Conservation (phyloP, 257 asterid species). For the Solanum bulbocastanum region DNA sequence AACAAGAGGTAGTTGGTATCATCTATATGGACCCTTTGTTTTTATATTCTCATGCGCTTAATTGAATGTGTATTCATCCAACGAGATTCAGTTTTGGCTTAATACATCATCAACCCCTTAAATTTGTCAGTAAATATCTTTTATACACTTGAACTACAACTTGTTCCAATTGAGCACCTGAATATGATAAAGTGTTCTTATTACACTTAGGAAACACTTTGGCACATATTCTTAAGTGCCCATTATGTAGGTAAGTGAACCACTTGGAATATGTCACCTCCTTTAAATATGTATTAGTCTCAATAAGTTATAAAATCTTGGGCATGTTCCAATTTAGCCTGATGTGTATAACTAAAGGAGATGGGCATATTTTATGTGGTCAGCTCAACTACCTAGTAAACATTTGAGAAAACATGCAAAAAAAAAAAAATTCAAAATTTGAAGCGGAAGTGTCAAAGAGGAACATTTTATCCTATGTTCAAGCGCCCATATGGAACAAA, state of each 20-base stretch:
- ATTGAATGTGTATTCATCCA: background rate
- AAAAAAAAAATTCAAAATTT: background rate
- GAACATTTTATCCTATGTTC: background rate
- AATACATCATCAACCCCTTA: background rate
- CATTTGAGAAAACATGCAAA: background rate
- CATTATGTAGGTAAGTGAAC: background rate
- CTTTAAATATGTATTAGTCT: background rate
- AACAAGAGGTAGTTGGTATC: background rate
- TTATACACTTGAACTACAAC: background rate
- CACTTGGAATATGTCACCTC: background rate
- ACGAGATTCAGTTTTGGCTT: background rate
- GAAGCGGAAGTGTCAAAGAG: background rate
- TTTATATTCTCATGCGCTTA: background rate
- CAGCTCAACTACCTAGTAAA: background rate
- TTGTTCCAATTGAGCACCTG: background rate
- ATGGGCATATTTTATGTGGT: background rate
- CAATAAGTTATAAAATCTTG: background rate
- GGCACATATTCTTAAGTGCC: background rate
- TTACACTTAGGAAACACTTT: background rate
- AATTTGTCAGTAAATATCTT: background rate
- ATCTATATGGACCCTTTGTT: background rate
- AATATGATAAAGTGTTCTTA: background rate
- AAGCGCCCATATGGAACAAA: background rate
- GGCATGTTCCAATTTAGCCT: background rate
- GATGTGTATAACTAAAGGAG: background rate